Base-by-base conservation (phyloP, 768 basidiomycete species). In the Crucibulum laeve region DNA sequence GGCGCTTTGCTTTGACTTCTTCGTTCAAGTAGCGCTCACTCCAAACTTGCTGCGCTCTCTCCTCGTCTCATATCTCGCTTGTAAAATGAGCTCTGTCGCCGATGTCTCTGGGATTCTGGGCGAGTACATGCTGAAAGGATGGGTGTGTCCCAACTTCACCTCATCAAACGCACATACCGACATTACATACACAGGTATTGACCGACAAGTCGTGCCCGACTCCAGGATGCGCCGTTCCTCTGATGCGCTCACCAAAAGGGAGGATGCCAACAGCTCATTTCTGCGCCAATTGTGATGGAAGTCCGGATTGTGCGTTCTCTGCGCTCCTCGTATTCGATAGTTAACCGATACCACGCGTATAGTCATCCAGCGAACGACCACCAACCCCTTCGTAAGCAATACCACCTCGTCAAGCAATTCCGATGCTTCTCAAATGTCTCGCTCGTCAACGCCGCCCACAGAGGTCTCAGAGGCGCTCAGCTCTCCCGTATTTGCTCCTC, bases 371-470 rank as follows among this genome's bases (percentile, higher is more conserved):
- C n/a, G n/a, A n/a, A n/a, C n/a, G n/a, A n/a, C n/a, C n/a, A n/a
- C 7, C 28, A 7, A n/a, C 28, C 28, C 28, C n/a, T 30, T n/a
- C n/a, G 28, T 30, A 7, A 30, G 28, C 28, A 30, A n/a, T 30
- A 7, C n/a, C 3, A 19, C 18, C 7, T 44, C 38, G 3, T 36
- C 23, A 11, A 38, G 22, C 23, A 51, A 61, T 25, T 72, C 76
- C 5, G 77, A 77, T 3, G 68, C 65, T 43, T 80, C 81, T 15
- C 67, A 68, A 43, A 48, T 63, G 33, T 86, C 87, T 23, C 73
- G 80, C 14, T 65, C 79, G 34, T 87, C 87, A 1, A 91, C 88
- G 1, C 87, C 89, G 17, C 80, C 83, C 4, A 91, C 90, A 5
- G 87, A 91, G 50, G 53, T 84, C 5, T 87, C 87, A 14, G 76